A percentile compares a stretch with the other conserved stretches of the same genome.
These are phyloP conservation scores for Rhizopogon rudus DNA, from an alignment of 768 basidiomycete genomes.

Conservation along the genomic window DNA sequence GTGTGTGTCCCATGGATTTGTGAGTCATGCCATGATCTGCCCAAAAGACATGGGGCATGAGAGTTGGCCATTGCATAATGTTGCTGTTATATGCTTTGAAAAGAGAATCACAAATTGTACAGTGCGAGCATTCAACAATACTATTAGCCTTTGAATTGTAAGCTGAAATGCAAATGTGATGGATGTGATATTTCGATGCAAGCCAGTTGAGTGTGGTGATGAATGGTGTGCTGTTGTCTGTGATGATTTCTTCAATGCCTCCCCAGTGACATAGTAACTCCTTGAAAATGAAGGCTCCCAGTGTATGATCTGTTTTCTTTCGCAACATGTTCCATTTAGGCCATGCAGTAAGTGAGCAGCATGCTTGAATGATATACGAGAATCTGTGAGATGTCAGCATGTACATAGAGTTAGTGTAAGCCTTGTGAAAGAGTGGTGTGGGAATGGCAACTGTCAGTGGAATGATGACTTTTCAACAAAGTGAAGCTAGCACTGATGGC, in stretches of 20 bases:
- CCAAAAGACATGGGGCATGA: background rate
- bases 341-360: background rate
- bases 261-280: conserved; percentile 28
- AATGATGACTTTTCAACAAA: conserved; percentile 11
- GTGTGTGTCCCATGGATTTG: too few relatives aligned
- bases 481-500: too few relatives aligned
- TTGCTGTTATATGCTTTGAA: conserved; percentile 29
- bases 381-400: conserved; percentile 13
- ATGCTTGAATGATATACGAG: background rate
- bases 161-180: conserved; percentile 31
- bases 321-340: too few relatives aligned
- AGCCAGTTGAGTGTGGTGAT: conserved; percentile 16
- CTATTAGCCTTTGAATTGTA: conserved; percentile 40
- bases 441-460: conserved; percentile 15
- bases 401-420: conserved; percentile 23
- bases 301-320: too few relatives aligned
- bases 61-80: conserved; percentile 22
- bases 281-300: background rate
- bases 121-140: conserved; percentile 22
- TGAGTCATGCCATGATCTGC: too few relatives aligned
- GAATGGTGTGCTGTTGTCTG: conserved; percentile 35
- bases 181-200: conserved; percentile 21
- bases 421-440: conserved; percentile 17
- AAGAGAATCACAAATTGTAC: conserved; percentile 26
- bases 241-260: conserved; percentile 24